Evolutionary conservation across 148 eudicot genomes (phyloP).

Genomic region (Rhododendron molle): DNA sequence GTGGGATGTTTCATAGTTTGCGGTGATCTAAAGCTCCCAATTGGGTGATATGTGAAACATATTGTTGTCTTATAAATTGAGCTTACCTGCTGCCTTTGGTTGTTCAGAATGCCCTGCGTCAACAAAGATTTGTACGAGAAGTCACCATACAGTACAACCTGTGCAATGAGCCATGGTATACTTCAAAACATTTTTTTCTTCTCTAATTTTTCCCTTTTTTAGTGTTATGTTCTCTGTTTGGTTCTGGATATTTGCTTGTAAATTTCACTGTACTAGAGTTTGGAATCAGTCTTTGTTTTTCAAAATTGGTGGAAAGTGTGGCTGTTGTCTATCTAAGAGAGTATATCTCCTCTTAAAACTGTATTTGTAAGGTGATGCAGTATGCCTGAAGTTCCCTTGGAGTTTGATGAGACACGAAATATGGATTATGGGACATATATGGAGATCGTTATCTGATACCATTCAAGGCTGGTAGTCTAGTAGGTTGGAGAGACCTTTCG

Average conservation of each 20-base stretch:
- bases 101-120: constrained; percentile 83
- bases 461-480: neutral
- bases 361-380: neutral
- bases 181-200: neutral
- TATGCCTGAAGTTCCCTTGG: neutral
- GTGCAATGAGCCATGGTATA: constrained; percentile 96
- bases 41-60: neutral
- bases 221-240: neutral
- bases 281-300: neutral
- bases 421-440: neutral
- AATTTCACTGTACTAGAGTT: neutral
- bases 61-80: neutral
- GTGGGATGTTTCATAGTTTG: neutral
- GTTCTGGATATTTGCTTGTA: neutral
- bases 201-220: neutral
- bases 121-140: constrained; percentile 94
- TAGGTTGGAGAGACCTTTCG: neutral
- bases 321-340: neutral
- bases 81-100: constrained; percentile 6
- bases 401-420: neutral
- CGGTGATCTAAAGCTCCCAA: neutral
- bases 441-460: neutral
- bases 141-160: constrained; percentile 93
- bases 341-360: neutral
- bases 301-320: neutral